These are phyloP conservation scores for Mortierella sp. DNA, from an alignment of 371 early-diverging fungal genomes.

Conservation along the genomic window DNA sequence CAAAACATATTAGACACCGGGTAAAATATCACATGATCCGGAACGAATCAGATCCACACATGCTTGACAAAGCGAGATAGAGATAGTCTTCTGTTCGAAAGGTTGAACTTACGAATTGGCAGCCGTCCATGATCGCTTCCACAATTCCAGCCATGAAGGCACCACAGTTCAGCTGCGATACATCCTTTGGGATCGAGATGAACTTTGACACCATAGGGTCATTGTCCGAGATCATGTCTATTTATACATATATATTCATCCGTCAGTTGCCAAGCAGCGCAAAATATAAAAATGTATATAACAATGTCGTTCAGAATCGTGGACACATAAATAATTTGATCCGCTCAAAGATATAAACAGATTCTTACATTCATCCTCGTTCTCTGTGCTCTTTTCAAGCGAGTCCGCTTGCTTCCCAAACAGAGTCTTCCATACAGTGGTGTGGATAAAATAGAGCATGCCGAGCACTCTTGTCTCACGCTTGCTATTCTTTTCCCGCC, in stretches of 20 bases:
- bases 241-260: too few species aligned
- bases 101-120: slow-evolving; percentile 89
- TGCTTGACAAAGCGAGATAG: too few species aligned
- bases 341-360: too few species aligned
- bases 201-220: slow-evolving; percentile 89
- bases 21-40: not conserved
- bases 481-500: slow-evolving; percentile 87
- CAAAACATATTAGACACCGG: not conserved
- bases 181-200: slow-evolving; percentile 94
- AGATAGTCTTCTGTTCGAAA: not conserved
- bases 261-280: too few species aligned
- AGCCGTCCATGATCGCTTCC: slow-evolving; percentile 92
- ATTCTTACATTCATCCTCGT: slow-evolving; percentile 91
- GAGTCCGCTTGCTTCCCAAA: slow-evolving; percentile 97
- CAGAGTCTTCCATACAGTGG: slow-evolving; percentile 90
- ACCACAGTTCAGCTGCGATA: slow-evolving; percentile 89
- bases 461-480: slow-evolving; percentile 90
- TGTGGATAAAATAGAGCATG: slow-evolving; percentile 91
- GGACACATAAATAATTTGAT: too few species aligned
- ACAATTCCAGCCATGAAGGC: slow-evolving; percentile 96
- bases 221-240: slow-evolving; percentile 98
- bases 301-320: too few species aligned
- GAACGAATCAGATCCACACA: not conserved
- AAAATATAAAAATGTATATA: too few species aligned
- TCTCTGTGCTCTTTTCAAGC: slow-evolving; percentile 92